These are phyloP conservation scores for Abrus precatorius DNA, from an alignment of 306 rosid genomes.

Conservation along the genomic window DNA sequence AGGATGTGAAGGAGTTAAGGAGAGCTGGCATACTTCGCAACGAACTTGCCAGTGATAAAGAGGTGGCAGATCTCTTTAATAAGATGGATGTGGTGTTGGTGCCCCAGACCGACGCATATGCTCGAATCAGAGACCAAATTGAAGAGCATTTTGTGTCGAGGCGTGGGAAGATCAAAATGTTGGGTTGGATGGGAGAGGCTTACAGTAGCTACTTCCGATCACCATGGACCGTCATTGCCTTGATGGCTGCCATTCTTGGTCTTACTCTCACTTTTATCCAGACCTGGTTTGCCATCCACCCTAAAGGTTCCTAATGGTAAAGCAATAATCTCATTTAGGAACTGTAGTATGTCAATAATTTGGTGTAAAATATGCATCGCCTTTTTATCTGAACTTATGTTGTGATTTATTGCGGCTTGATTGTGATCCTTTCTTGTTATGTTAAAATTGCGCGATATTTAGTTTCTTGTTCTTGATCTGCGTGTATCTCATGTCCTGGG, in stretches of 20 bases:
- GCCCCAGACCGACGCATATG: background rate
- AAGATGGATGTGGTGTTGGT: background rate
- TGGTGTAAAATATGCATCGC: too few species aligned
- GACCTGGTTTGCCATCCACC: background rate
- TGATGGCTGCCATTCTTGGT: background rate
- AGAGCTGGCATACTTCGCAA: background rate
- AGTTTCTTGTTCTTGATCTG: too few species aligned
- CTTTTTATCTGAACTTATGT: too few species aligned
- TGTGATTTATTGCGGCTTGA: too few species aligned
- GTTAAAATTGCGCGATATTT: too few species aligned
- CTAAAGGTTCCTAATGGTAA: background rate
- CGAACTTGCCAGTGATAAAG: background rate
- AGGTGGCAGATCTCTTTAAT: background rate
- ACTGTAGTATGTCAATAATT: too few species aligned
- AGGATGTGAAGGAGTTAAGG: background rate
- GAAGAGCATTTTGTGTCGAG: background rate
- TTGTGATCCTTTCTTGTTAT: too few species aligned
- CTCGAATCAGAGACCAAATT: background rate
- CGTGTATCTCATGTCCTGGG: too few species aligned
- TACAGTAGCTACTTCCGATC: background rate
- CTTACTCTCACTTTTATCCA: background rate
- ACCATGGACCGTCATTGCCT: slow-evolving; percentile 5
- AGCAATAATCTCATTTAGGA: too few species aligned
- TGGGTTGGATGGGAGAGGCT: background rate
- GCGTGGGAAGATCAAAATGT: background rate